Evolutionary conservation across 1,284 basidiomycete genomes (phyloP).

Genomic region (Leccinum angustisporum): DNA sequence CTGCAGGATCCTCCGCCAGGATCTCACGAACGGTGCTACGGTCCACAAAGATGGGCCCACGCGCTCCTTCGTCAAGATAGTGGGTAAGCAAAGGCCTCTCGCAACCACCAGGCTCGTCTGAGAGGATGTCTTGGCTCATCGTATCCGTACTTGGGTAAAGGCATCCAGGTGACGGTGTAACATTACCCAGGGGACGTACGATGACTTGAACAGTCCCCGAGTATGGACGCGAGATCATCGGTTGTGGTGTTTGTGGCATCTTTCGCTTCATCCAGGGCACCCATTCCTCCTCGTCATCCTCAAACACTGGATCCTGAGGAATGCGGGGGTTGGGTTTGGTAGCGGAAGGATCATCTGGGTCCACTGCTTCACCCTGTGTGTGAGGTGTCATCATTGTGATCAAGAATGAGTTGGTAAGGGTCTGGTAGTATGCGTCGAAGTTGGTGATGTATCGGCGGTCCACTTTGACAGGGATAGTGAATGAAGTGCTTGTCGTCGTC

Average conservation of each 20-base stretch:
- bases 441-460: constrained; percentile 2
- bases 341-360: neutral
- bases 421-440: constrained; percentile 11
- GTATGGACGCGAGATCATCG: neutral
- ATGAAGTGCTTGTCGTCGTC: constrained; percentile 4
- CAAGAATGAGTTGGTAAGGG: neutral
- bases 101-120: neutral
- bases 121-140: neutral
- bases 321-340: neutral
- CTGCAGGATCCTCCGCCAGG: constrained; percentile 2
- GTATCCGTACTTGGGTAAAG: neutral
- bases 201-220: neutral
- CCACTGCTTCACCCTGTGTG: neutral
- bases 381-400: neutral
- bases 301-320: neutral
- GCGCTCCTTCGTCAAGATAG: constrained; percentile 10
- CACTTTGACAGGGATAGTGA: constrained; percentile 3
- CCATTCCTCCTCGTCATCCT: constrained; percentile 9
- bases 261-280: constrained; percentile 9
- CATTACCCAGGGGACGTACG: neutral
- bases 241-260: neutral
- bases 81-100: neutral
- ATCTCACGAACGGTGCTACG: neutral
- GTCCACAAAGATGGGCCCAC: constrained; percentile 23
- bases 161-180: neutral